These are phyloP conservation scores for Cystobasidium sp. DNA, from an alignment of 1,284 basidiomycete species.

Conservation along the genomic window DNA sequence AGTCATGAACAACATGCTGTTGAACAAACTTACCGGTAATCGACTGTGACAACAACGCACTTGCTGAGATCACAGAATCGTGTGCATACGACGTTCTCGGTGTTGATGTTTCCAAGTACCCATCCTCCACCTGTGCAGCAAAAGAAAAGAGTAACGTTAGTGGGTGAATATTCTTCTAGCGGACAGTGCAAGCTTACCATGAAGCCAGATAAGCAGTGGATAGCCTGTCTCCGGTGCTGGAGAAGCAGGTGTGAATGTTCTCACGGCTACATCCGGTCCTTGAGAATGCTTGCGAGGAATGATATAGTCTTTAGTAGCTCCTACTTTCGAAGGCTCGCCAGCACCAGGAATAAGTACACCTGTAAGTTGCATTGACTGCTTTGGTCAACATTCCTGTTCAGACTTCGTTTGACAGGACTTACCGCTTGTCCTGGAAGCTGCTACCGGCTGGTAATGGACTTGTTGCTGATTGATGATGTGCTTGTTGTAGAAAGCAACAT, in stretches of 20 bases:
- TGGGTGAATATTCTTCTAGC: too few species aligned
- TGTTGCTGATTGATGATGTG: constrained; percentile 50
- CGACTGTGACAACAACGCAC: constrained; percentile 13
- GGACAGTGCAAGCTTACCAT: constrained; percentile 60
- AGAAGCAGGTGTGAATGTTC: constrained; percentile 67
- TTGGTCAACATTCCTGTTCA: constrained; percentile 66
- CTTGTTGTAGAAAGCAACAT: constrained; percentile 66
- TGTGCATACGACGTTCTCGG: constrained; percentile 66
- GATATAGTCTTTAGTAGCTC: constrained; percentile 62
- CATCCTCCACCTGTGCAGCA: constrained; percentile 64
- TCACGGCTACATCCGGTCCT: constrained; percentile 54
- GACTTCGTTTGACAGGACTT: constrained; percentile 59
- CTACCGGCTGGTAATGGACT: constrained; percentile 43
- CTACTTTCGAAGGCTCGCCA: constrained; percentile 65
- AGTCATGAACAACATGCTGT: not conserved
- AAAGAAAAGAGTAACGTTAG: too few species aligned
- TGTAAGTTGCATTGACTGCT: constrained; percentile 54
- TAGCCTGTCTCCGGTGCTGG: constrained; percentile 55
- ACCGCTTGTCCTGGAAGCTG: constrained; percentile 52
- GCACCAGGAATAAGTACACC: constrained; percentile 65
- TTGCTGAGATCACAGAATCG: constrained; percentile 64
- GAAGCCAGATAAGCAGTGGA: constrained; percentile 29
- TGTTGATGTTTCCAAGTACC: constrained; percentile 68
- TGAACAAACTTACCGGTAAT: not conserved
- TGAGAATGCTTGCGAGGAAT: constrained; percentile 59